Base-by-base conservation (phyloP, 805 yeast species). In the Myxozyma sirexii region DNA sequence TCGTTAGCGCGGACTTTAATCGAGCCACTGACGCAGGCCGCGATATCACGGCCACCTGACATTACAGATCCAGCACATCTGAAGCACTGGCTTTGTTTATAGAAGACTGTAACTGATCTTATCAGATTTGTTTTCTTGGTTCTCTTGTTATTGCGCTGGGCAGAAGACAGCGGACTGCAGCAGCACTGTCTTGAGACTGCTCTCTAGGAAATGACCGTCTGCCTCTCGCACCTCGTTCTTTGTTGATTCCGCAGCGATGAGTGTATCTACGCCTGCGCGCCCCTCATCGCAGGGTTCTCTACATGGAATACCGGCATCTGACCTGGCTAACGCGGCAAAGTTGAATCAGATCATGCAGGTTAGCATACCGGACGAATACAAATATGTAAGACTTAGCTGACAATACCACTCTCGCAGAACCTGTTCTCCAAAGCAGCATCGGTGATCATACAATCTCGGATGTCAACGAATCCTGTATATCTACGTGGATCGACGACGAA, bases 351-450 rank as follows among this genome's bases (percentile, higher is more conserved):
- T 63, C 15, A 35, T 63, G 42, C 66, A 63, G 59, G 66, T 63
- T 38, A 17, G 65, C 31, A 7, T 29, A 29, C 33, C 33, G 33
- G 10, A 10, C 10, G 10, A 10, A 7, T 29, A 7, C 10, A 7
- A 29, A 10, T 29, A 7, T 29, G 33, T 29, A 10, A 7, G 10
- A 29, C 6, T 7, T 29, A 29, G 33, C 51, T 44, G 21, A 54
- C 37, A 35, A 12, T 12, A 4, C 13, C 23, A 15, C 26, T 15
- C 15, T 29, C 10, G 10, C 42, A 76, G 71, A 75, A 76, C 67
- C 75, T 74, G 68, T 77, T 73, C 67, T 53, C 72, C 21, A 77
- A 77, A 59, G 71, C 77, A 27, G 77, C 74, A 24, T 73, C 73
- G 47, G 67, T 76, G 24, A 67, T 77, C 38, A 59, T 72, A 12